Conservation (phyloP, 345 rosid genomes). For the Salix exigua region DNA sequence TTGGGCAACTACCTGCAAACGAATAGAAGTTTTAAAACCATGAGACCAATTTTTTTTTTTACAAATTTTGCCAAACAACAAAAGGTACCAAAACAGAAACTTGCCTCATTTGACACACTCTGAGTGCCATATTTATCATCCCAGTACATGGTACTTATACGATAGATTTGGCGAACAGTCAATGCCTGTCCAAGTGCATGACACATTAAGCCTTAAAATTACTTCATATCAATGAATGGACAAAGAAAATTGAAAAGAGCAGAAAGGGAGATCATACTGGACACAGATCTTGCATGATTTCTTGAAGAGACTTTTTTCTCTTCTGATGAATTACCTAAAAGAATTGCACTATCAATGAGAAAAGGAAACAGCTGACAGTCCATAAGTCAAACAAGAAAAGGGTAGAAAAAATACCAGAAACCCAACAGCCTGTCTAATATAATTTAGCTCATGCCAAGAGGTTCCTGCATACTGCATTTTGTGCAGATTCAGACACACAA, state of each 20-base stretch:
- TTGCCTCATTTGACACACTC: slow-evolving; percentile 89
- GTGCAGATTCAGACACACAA: slow-evolving; percentile 26
- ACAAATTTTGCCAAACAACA: background rate
- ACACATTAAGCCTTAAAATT: background rate
- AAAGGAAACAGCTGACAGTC: slow-evolving; percentile 1
- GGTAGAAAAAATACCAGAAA: slow-evolving; percentile 60
- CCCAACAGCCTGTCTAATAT: slow-evolving; percentile 97
- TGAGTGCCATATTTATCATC: slow-evolving; percentile 98
- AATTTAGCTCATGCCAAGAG: slow-evolving; percentile 95
- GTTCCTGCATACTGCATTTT: slow-evolving; percentile 82
- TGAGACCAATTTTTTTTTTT: background rate
- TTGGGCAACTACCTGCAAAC: slow-evolving; percentile 69
- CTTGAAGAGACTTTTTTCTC: slow-evolving; percentile 82
- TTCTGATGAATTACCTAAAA: slow-evolving; percentile 95
- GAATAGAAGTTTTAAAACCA: slow-evolving; percentile 10
- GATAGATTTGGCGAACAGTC: slow-evolving; percentile 92
- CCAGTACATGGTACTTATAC: slow-evolving; percentile 98
- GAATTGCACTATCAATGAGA: slow-evolving; percentile 14
- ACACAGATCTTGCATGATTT: slow-evolving; percentile 87
- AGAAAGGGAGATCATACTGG: slow-evolving; percentile 51
- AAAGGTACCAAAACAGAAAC: slow-evolving; percentile 16
- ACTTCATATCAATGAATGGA: background rate
- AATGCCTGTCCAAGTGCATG: slow-evolving; percentile 47
- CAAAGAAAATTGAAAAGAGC: slow-evolving; percentile 5
- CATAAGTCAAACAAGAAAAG: slow-evolving; percentile 7